phyloP scores from a whole-genome alignment of 1,139 yeast genomes.

The Spencermartinsiella ligniputridi region DNA sequence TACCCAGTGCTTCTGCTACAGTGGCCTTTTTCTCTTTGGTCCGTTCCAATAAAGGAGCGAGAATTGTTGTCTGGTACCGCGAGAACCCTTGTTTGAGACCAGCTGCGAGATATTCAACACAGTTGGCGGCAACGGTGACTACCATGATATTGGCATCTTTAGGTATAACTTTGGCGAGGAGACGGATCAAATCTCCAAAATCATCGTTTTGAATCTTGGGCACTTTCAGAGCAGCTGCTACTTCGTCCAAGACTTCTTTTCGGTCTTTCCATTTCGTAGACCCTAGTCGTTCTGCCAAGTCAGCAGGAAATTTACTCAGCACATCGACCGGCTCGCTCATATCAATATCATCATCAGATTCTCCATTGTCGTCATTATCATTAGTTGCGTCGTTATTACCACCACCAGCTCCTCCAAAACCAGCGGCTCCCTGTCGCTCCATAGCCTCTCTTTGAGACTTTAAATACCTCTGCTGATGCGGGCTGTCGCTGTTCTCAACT shows the following conservation, averaged over 20 bases:
- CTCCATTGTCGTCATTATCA: conserved; percentile 25
- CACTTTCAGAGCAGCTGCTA: conserved; percentile 44
- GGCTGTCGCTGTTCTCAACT: conserved; percentile 40
- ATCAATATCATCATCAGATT: conserved; percentile 49
- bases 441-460: conserved; percentile 45
- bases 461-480: conserved; percentile 61
- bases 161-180: conserved; percentile 60
- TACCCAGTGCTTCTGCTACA: conserved; percentile 64
- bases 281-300: conserved; percentile 50
- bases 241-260: conserved; percentile 76
- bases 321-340: conserved; percentile 58
- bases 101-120: conserved; percentile 56
- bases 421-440: conserved; percentile 25
- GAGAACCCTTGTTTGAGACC: conserved; percentile 60
- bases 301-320: conserved; percentile 58
- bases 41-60: conserved; percentile 69
- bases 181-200: conserved; percentile 55
- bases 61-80: conserved; percentile 50
- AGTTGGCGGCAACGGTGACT: conserved; percentile 73
- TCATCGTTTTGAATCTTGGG: conserved; percentile 58
- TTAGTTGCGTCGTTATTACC: conserved; percentile 19
- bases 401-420: conserved; percentile 13
- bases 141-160: conserved; percentile 91
- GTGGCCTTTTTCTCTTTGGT: conserved; percentile 83
- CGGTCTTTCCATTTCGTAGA: conserved; percentile 89